phyloP scores from a whole-genome alignment of 139 green algal genomes.

The Chlamydomonas sp. region DNA sequence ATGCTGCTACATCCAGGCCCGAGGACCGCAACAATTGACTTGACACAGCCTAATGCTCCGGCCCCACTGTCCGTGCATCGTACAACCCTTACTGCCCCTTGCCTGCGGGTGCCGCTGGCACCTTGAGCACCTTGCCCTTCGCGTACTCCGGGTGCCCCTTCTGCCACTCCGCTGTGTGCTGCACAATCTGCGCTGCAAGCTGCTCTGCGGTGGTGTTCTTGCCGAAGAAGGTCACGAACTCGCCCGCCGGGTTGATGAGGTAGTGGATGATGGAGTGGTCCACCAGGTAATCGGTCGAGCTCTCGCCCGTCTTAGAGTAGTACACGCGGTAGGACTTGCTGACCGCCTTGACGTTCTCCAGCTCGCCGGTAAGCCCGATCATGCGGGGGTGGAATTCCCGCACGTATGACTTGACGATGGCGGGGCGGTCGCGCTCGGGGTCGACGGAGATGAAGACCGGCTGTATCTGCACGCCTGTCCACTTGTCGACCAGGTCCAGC shows the following conservation, averaged over 20 bases:
- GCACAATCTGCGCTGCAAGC: constrained; percentile 37
- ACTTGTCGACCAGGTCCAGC: constrained; percentile 68
- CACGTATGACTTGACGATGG: constrained; percentile 75
- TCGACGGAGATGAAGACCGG: constrained; percentile 98
- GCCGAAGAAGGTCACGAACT: constrained; percentile 94
- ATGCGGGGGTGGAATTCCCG: constrained; percentile 95
- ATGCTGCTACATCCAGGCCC: too few species aligned
- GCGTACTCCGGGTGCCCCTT: constrained; percentile 26
- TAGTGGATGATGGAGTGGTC: constrained; percentile 99
- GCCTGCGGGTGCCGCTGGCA: neutral
- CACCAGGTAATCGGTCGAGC: constrained; percentile 91
- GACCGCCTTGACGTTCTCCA: constrained; percentile 74
- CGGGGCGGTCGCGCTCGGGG: constrained; percentile 87
- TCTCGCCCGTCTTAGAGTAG: constrained; percentile 81
- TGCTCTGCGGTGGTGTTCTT: constrained; percentile 74
- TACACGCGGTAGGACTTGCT: constrained; percentile 88
- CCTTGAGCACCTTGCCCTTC: neutral
- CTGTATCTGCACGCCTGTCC: constrained; percentile 56
- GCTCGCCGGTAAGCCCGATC: constrained; percentile 91
- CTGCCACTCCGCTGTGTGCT: constrained; percentile 28
- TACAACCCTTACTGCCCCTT: too few species aligned
- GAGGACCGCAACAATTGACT: too few species aligned
- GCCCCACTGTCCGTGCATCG: too few species aligned
- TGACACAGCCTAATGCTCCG: too few species aligned
- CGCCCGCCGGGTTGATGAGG: constrained; percentile 87